Conservation (phyloP, 139 green algal species). For the Chlamydomonas incerta region DNA sequence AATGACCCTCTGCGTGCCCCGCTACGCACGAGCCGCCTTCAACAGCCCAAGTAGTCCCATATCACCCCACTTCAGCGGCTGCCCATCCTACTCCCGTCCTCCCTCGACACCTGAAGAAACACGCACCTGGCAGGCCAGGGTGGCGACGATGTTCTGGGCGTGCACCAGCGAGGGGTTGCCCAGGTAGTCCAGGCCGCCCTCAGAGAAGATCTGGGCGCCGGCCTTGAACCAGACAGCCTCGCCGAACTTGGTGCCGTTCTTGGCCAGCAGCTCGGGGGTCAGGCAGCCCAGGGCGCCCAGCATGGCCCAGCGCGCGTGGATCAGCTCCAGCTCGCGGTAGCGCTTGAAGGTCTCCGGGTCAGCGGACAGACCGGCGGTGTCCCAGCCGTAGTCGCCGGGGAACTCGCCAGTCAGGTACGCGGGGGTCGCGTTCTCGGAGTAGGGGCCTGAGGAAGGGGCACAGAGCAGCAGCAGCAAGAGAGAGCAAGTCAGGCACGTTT, state of each 20-base stretch:
- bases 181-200: slow-evolving; percentile 93
- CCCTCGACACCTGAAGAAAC: no score
- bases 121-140: slow-evolving; percentile 88
- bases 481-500: no score
- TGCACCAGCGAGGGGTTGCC: slow-evolving; percentile 95
- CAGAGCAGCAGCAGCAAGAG: background rate
- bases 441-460: background rate
- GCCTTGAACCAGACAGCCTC: slow-evolving; percentile 98
- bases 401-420: slow-evolving; percentile 88
- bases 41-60: no score
- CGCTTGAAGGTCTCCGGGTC: slow-evolving; percentile 81
- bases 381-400: slow-evolving; percentile 95
- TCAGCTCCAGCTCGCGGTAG: slow-evolving; percentile 88
- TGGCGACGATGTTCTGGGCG: slow-evolving; percentile 95
- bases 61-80: no score
- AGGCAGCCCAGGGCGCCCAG: slow-evolving; percentile 84
- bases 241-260: slow-evolving; percentile 68
- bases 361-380: slow-evolving; percentile 93
- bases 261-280: slow-evolving; percentile 62
- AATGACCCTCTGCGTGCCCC: no score
- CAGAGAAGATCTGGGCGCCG: slow-evolving; percentile 92
- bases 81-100: no score
- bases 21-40: no score
- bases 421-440: slow-evolving; percentile 40
- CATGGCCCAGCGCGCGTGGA: slow-evolving; percentile 94